Percentiles rank a stretch among this genome's conserved stretches.
Evolutionary conservation across 2,329 filamentous ascomycete species (phyloP).

Genomic region (Colletotrichum sublineola): DNA sequence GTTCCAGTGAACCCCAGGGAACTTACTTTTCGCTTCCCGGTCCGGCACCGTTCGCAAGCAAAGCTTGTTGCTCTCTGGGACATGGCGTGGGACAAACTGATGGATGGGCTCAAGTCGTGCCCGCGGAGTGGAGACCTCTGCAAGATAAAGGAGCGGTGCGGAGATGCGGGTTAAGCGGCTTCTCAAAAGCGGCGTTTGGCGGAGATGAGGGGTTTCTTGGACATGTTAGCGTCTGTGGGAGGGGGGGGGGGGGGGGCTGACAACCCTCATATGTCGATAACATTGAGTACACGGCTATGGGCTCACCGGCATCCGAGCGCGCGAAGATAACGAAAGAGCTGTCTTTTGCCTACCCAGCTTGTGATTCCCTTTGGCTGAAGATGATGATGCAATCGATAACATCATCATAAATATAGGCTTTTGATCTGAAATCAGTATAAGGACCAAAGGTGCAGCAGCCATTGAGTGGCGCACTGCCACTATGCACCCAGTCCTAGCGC

Average conservation of each 20-base stretch:
- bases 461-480: too few species aligned
- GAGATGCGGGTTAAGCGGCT: slow-evolving; percentile 7
- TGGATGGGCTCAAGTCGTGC: neutral
- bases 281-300: too few species aligned
- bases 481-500: too few species aligned
- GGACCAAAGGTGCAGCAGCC: neutral
- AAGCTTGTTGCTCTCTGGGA: slow-evolving; percentile 38
- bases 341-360: too few species aligned
- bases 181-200: too few species aligned
- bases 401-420: neutral
- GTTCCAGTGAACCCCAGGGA: neutral
- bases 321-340: too few species aligned
- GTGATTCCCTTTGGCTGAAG: too few species aligned
- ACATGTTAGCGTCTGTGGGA: too few species aligned
- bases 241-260: neutral
- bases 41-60: slow-evolving; percentile 36
- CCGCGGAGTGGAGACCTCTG: slow-evolving; percentile 37
- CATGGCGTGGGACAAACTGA: slow-evolving; percentile 16
- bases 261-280: too few species aligned
- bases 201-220: too few species aligned
- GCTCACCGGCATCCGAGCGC: too few species aligned
- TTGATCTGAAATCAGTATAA: neutral
- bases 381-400: neutral
- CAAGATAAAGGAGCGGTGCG: slow-evolving; percentile 11
- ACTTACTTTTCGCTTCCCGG: slow-evolving; percentile 39